Conservation (phyloP, 2,329 filamentous ascomycete genomes). For the Xylaria multiplex region DNA sequence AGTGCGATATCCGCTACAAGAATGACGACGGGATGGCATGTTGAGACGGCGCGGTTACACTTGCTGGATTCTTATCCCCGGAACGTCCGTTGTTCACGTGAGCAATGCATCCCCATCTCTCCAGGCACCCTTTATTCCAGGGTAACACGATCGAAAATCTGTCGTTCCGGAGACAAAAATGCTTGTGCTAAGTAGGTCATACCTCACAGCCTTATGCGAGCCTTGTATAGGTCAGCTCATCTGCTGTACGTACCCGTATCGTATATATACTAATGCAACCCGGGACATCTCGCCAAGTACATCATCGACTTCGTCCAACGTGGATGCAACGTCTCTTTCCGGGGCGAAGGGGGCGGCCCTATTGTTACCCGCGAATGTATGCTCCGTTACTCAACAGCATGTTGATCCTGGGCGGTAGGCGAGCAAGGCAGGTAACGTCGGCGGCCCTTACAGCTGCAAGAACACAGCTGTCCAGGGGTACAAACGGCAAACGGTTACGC, state of each 20-base stretch:
- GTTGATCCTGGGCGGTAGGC: not conserved
- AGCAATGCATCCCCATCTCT: no score
- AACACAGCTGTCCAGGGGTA: not conserved
- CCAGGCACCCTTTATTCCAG: no score
- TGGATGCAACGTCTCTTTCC: slow-evolving; percentile 27
- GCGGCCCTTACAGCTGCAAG: slow-evolving; percentile 6
- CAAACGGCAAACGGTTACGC: not conserved
- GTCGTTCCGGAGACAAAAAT: no score
- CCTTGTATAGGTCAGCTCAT: not conserved
- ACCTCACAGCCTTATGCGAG: slow-evolving; percentile 11
- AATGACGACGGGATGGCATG: no score
- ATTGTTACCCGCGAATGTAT: slow-evolving; percentile 4
- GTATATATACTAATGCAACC: not conserved
- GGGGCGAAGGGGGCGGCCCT: slow-evolving; percentile 14
- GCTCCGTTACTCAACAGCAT: slow-evolving; percentile 8
- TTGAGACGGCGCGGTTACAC: no score
- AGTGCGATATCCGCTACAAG: no score
- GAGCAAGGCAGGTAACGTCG: not conserved
- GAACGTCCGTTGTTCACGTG: no score
- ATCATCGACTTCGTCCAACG: slow-evolving; percentile 14
- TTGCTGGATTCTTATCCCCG: no score
- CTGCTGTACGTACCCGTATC: slow-evolving; percentile 19
- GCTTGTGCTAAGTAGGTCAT: no score
- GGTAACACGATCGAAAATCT: no score
- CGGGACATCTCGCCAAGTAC: slow-evolving; percentile 1